Conservation (phyloP, 108 stramenopile genomes). For the Discostella stelligeroides region DNA sequence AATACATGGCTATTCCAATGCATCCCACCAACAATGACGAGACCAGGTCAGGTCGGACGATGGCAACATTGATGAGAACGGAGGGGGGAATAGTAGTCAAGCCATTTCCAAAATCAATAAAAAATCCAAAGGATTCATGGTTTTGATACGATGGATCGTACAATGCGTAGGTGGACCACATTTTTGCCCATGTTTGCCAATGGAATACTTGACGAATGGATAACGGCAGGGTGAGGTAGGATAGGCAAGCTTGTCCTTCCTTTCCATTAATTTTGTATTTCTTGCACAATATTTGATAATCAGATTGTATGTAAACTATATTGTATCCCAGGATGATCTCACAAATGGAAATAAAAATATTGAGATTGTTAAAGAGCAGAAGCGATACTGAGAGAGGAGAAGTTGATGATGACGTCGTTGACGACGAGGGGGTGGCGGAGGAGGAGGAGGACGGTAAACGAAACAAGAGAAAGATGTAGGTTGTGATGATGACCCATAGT, state of each 20-base stretch:
- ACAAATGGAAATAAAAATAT: slow-evolving; percentile 77
- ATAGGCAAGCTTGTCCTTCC: slow-evolving; percentile 53
- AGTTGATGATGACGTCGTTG: slow-evolving; percentile 9
- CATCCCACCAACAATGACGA: slow-evolving; percentile 60
- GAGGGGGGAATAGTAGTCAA: slow-evolving; percentile 78
- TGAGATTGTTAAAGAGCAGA: slow-evolving; percentile 83
- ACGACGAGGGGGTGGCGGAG: no score
- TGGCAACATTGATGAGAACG: slow-evolving; percentile 71
- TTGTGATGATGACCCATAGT: slow-evolving; percentile 56
- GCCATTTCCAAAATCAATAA: slow-evolving; percentile 88
- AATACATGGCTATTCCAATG: slow-evolving; percentile 67
- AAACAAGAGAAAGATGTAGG: slow-evolving; percentile 25
- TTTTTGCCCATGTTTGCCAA: slow-evolving; percentile 57
- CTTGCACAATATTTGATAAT: slow-evolving; percentile 58
- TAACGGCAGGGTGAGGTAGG: slow-evolving; percentile 66
- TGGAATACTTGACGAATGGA: slow-evolving; percentile 53
- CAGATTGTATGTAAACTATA: slow-evolving; percentile 61
- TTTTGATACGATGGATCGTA: slow-evolving; percentile 88
- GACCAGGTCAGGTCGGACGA: slow-evolving; percentile 46
- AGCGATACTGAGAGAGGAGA: slow-evolving; percentile 37
- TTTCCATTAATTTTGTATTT: slow-evolving; percentile 52
- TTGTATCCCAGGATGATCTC: slow-evolving; percentile 73
- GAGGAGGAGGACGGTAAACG: no score
- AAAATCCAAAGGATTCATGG: slow-evolving; percentile 85
- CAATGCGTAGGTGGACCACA: slow-evolving; percentile 85